A percentile compares a stretch with the other conserved stretches of the same genome.
Evolutionary conservation across 1,284 basidiomycete genomes (phyloP).

Genomic region (Ganoderma multipileum): DNA sequence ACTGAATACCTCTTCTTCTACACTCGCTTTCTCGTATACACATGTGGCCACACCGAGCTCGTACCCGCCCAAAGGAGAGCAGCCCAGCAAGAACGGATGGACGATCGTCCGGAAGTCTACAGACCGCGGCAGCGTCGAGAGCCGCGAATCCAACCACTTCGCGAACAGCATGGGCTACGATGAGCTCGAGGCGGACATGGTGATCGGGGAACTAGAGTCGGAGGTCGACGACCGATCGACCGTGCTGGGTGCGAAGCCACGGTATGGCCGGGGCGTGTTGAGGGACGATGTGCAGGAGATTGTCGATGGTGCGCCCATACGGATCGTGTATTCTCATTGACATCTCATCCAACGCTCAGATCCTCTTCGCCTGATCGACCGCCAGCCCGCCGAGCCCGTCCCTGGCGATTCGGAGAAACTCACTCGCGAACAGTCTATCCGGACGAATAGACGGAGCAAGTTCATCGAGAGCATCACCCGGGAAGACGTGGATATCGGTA

Average conservation of each 20-base stretch:
- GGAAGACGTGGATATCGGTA: constrained; percentile 81
- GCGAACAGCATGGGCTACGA: constrained; percentile 40
- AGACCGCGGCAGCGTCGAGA: constrained; percentile 41
- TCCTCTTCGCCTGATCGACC: constrained; percentile 39
- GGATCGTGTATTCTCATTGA: constrained; percentile 39
- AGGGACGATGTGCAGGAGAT: constrained; percentile 76
- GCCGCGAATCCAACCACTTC: constrained; percentile 38
- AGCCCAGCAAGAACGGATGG: constrained; percentile 66
- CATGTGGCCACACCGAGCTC: constrained; percentile 81
- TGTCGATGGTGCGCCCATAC: constrained; percentile 62
- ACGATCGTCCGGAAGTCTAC: constrained; percentile 69
- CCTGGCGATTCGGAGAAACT: constrained; percentile 60
- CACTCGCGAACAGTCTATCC: constrained; percentile 76
- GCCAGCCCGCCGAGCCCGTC: constrained; percentile 35
- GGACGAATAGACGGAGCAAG: constrained; percentile 74
- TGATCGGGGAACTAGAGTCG: constrained; percentile 73
- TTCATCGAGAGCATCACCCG: constrained; percentile 74
- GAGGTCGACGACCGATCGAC: constrained; percentile 52
- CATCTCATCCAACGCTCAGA: constrained; percentile 54
- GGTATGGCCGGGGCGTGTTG: constrained; percentile 55
- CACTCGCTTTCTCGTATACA: constrained; percentile 82
- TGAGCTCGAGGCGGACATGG: constrained; percentile 72
- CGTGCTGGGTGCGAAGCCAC: constrained; percentile 44
- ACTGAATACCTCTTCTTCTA: constrained; percentile 63
- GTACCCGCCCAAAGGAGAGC: constrained; percentile 64